Base-by-base conservation (phyloP, 495 filamentous ascomycete species). In the Aspergillus cavernicola region DNA sequence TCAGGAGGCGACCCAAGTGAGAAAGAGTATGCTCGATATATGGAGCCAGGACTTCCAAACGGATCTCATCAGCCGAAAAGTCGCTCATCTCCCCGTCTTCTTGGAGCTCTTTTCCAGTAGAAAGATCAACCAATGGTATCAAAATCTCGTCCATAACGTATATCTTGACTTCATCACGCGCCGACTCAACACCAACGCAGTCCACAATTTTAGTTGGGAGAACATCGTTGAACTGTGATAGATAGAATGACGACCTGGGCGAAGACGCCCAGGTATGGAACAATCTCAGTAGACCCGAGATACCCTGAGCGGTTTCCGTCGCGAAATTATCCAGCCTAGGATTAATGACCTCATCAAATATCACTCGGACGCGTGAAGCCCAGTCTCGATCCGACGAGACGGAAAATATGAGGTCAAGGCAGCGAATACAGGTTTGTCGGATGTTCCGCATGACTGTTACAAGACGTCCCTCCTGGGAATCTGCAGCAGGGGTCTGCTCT, bases 151-250 rank as follows among this genome's bases (percentile, higher is more conserved):
- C 79, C 18, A 98, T 71, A 1, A 91, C 80, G 63, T 88, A 96
- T 0, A 87, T 63, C 57, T 92, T 92, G 55, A 97, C 92, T 50
- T 91, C 85, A 56, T 96, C 90, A 63, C 91, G 95, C 6, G 86
- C 82, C 32, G 87, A 92, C 36, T 83, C 80, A 5, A 88, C 76
- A 1, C 74, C 77, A 12, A 97, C 67, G 60, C 84, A 87, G 53
- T 89, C 84, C 33, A 88, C 77, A 36, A 96, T 66, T 57, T 83
- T 85, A 7, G 72, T 73, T 23, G 97, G 62, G 26, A 95, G 75
- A 23, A 75, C 65, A 16, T 73, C 61, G 57, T 95, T 85, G 51
- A 80, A 76, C 8, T 83, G 67, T 1, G 79, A 73, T 15, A 98
- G 73, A 61, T 90, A 88, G 38, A 84, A 63, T 1, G 85, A 84